Base-by-base conservation (phyloP, 148 eudicot species). In the Bassia scoparia region DNA sequence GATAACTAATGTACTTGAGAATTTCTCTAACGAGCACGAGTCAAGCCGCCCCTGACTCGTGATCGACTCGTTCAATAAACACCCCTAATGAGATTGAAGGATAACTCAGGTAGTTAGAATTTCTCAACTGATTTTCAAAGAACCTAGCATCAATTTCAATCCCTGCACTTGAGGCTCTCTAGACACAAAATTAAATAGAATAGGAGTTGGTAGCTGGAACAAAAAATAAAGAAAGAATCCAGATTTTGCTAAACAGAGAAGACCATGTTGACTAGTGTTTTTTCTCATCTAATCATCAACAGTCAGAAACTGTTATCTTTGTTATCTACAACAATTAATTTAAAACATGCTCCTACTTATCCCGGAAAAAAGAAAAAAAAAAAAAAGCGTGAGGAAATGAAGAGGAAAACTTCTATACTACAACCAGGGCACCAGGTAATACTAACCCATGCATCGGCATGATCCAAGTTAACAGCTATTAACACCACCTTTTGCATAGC, bases 321-420 rank as follows among this genome's bases (percentile, higher is more conserved):
- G 59, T 50, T 74, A 74, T 79, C 82, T 79, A 79, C 82, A 79
- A 44, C 66, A 79, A 26, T 50, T 53, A 29, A 29, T 35, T 11
- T 21, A 37, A 61, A 63, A 11, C 46, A 63, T n/a, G 2, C 41
- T 37, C 48, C 67, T 63, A 63, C 26, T 7, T 31, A 6, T 61
- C 2, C 11, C 17, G 59, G 48, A 46, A 7, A 54, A 74, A 10
- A 69, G 0, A 20, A 2, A 1, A 52, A 4, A 52, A 71, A 58
- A 1, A 13, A 34, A 73, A 9, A 35, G 58, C 21, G 26, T 31
- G 30, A 18, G 7, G 52, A 27, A 43, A 34, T 7, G 10, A 2
- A 38, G 33, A 59, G 14, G 33, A 4, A 30, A 29, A 50, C 60
- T 60, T 58, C 66, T 75, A 58, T 75, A 75, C 66, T 43, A 41